Conservation (phyloP, 768 basidiomycete genomes). For the Amanita polypyramis region DNA sequence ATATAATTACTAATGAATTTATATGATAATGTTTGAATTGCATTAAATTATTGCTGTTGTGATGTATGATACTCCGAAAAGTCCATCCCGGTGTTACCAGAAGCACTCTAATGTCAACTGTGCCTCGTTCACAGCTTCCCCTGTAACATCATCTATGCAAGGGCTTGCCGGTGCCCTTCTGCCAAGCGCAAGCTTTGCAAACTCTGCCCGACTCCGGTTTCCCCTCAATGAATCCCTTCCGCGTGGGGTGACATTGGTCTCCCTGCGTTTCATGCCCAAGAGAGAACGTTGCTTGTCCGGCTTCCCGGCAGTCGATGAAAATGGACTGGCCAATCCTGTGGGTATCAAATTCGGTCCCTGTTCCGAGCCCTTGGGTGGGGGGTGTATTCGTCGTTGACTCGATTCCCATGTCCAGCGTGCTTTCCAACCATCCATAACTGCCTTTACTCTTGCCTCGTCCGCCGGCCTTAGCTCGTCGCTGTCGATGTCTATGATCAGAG, state of each 20-base stretch:
- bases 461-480: conserved; percentile 15
- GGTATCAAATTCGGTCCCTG: conserved; percentile 10
- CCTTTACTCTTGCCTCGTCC: conserved; percentile 11
- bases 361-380: conserved; percentile 9
- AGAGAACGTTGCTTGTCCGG: conserved; percentile 13
- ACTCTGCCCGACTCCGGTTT: background rate
- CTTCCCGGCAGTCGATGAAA: background rate
- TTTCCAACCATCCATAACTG: conserved; percentile 21
- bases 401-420: conserved; percentile 16
- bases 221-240: conserved; percentile 22
- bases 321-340: background rate
- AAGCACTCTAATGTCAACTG: background rate
- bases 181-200: background rate
- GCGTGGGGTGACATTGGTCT: conserved; percentile 34
- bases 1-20: background rate
- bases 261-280: conserved; percentile 26
- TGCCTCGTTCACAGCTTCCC: background rate
- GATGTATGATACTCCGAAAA: background rate
- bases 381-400: background rate
- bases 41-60: background rate
- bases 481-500: conserved; percentile 15
- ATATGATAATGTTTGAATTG: background rate
- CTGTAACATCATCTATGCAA: background rate
- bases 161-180: background rate
- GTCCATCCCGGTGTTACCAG: background rate